Conservation (phyloP, 768 basidiomycete species). For the Calocybe cyanea region DNA sequence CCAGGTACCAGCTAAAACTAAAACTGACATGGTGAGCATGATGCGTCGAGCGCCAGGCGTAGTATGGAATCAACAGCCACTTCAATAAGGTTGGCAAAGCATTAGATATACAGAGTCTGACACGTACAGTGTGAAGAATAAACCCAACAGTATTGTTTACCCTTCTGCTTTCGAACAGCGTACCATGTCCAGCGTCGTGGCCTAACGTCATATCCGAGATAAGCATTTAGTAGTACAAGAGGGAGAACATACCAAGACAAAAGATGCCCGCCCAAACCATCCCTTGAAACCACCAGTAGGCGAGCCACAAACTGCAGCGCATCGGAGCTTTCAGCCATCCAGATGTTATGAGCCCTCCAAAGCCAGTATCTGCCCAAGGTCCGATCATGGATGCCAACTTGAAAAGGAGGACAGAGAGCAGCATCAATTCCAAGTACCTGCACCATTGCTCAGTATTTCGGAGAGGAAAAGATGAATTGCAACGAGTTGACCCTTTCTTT, state of each 20-base stretch:
- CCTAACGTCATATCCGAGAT: slow-evolving; percentile 20
- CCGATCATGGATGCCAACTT: slow-evolving; percentile 40
- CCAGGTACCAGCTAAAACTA: background rate
- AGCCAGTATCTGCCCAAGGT: slow-evolving; percentile 32
- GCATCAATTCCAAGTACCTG: too few relatives aligned
- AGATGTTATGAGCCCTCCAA: slow-evolving; percentile 33
- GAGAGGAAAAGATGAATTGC: too few relatives aligned
- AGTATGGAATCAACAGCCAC: slow-evolving; percentile 52
- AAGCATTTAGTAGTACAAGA: background rate
- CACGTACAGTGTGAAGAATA: slow-evolving; percentile 39
- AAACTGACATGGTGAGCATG: slow-evolving; percentile 60
- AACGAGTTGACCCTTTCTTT: too few relatives aligned
- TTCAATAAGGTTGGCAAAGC: slow-evolving; percentile 23
- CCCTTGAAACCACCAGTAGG: slow-evolving; percentile 51
- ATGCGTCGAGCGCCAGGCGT: slow-evolving; percentile 68
- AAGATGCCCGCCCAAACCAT: slow-evolving; percentile 50
- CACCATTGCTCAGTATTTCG: too few relatives aligned
- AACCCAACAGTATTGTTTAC: slow-evolving; percentile 47
- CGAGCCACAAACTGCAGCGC: slow-evolving; percentile 36
- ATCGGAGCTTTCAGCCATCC: slow-evolving; percentile 27
- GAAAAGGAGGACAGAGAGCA: slow-evolving; percentile 38
- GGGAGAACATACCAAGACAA: slow-evolving; percentile 37
- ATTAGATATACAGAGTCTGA: background rate
- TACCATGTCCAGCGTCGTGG: slow-evolving; percentile 44
- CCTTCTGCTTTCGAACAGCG: slow-evolving; percentile 31